A percentile compares a stretch with the other conserved stretches of the same genome.
phyloP scores from a whole-genome alignment of 2,329 filamentous ascomycete genomes.

The Colletotrichum sp. region DNA sequence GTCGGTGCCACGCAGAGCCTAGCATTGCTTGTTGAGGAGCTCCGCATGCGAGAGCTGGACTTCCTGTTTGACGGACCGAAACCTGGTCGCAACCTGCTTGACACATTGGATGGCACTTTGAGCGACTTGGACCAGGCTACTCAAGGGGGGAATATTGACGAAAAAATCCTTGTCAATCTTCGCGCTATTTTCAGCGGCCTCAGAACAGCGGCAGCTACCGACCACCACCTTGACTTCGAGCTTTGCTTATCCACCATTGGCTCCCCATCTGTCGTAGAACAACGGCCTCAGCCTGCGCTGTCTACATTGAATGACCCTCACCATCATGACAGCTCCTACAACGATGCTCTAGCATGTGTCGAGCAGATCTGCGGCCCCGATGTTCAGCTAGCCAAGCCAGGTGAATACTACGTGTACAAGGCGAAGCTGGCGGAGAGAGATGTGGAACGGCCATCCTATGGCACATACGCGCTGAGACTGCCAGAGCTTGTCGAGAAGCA shows the following conservation, averaged over 20 bases:
- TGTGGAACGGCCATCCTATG: background rate
- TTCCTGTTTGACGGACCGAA: background rate
- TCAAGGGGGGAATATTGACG: background rate
- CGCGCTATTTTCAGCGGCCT: background rate
- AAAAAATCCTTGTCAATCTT: background rate
- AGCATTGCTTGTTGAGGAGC: background rate
- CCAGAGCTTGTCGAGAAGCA: constrained; percentile 28
- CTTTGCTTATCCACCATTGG: background rate
- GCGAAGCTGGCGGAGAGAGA: background rate
- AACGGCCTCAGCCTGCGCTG: background rate
- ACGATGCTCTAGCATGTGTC: background rate
- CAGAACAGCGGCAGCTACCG: background rate
- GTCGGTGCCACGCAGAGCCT: background rate
- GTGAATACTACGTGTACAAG: background rate
- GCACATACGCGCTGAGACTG: constrained; percentile 21
- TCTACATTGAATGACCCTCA: no score
- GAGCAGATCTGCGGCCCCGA: background rate
- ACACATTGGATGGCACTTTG: background rate
- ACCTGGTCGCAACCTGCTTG: background rate
- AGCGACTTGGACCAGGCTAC: background rate
- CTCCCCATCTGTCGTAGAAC: background rate
- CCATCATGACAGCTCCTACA: background rate
- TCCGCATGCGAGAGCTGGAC: background rate
- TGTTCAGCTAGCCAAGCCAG: background rate
- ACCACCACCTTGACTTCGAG: background rate